These are phyloP conservation scores for Leavenworthia alabamica DNA, from an alignment of 345 rosid genomes.

Conservation along the genomic window DNA sequence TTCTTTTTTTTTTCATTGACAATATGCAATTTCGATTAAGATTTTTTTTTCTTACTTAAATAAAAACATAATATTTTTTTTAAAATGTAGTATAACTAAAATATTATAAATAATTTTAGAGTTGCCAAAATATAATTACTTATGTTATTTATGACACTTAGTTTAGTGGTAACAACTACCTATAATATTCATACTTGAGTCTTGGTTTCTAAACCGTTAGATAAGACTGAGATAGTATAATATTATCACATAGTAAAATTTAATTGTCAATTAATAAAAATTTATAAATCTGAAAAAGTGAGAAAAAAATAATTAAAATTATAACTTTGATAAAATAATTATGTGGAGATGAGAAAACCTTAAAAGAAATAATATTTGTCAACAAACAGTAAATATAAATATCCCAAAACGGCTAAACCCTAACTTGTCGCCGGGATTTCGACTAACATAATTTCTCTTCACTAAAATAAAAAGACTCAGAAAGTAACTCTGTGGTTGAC, in stretches of 20 bases:
- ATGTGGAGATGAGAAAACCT: slow-evolving; percentile 8
- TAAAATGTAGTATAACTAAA: background rate
- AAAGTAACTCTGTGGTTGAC: slow-evolving; percentile 32
- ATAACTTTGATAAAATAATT: slow-evolving; percentile 10
- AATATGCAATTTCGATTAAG: background rate
- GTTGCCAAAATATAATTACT: background rate
- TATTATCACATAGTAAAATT: background rate
- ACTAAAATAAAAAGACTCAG: slow-evolving; percentile 1
- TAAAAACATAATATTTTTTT: background rate
- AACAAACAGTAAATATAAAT: background rate
- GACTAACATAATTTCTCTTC: slow-evolving; percentile 22
- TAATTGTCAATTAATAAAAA: background rate
- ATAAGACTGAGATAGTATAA: background rate
- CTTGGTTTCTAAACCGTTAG: background rate
- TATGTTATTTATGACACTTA: background rate
- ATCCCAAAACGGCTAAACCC: slow-evolving; percentile 29
- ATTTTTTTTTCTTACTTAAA: background rate
- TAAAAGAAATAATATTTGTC: slow-evolving; percentile 21
- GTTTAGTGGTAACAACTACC: background rate
- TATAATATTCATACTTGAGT: background rate
- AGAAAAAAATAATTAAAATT: background rate
- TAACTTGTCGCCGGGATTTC: slow-evolving; percentile 39
- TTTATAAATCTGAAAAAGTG: background rate
- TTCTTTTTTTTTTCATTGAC: background rate
- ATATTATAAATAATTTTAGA: background rate